These are phyloP conservation scores for Ogataea chonburiensis DNA, from an alignment of 805 yeast genomes.

Conservation along the genomic window DNA sequence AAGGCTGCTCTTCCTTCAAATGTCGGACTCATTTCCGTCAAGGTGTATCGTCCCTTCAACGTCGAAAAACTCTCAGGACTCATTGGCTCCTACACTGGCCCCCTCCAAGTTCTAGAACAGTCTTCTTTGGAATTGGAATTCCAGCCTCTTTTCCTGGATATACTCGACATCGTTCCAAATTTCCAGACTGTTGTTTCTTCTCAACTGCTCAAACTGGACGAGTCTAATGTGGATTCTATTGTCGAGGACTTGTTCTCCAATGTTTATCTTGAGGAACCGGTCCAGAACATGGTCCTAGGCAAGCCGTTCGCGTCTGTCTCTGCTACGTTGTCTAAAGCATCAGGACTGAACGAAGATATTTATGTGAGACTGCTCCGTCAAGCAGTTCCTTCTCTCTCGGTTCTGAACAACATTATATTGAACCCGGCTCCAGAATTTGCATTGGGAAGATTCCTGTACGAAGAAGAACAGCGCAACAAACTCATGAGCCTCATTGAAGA, in stretches of 20 bases:
- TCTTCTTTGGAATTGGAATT: slow-evolving; percentile 40
- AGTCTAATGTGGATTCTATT: slow-evolving; percentile 41
- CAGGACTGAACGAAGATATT: slow-evolving; percentile 43
- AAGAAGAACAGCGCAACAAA: slow-evolving; percentile 48
- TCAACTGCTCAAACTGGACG: slow-evolving; percentile 47
- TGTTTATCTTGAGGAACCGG: slow-evolving; percentile 50
- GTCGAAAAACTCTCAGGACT: slow-evolving; percentile 46
- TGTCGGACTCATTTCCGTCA: slow-evolving; percentile 53
- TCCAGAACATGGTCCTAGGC: slow-evolving; percentile 66
- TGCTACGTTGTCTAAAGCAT: slow-evolving; percentile 13
- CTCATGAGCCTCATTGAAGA: slow-evolving; percentile 47
- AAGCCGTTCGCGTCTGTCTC: slow-evolving; percentile 30
- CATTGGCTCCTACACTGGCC: slow-evolving; percentile 53
- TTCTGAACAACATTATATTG: slow-evolving; percentile 57
- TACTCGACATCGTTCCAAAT: slow-evolving; percentile 55
- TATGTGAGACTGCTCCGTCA: slow-evolving; percentile 75
- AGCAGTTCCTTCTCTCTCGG: slow-evolving; percentile 46
- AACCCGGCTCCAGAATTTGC: slow-evolving; percentile 82
- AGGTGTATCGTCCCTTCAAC: slow-evolving; percentile 73
- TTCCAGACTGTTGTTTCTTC: slow-evolving; percentile 55
- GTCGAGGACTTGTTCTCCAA: slow-evolving; percentile 52
- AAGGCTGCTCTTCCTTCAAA: slow-evolving; percentile 14
- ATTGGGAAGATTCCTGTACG: slow-evolving; percentile 68
- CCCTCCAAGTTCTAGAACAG: slow-evolving; percentile 67
- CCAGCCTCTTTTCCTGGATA: slow-evolving; percentile 61